Conservation (phyloP, 2,329 filamentous ascomycete species). For the Fusarium xyrophilum region DNA sequence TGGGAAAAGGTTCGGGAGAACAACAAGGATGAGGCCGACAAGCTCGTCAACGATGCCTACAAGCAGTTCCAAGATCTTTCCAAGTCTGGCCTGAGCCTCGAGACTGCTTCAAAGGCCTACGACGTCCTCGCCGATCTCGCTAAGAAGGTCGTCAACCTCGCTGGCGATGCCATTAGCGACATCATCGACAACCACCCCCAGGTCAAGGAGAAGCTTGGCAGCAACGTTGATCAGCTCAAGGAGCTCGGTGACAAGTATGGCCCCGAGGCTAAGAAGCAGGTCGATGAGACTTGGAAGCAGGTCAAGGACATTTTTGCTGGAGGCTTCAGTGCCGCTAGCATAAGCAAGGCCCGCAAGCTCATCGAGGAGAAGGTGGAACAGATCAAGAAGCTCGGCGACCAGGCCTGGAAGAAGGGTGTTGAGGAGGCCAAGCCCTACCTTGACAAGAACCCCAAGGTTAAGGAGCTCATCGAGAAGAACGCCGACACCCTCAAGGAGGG, state of each 20-base stretch:
- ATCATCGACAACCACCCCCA: conserved; percentile 77
- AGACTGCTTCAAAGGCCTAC: conserved; percentile 67
- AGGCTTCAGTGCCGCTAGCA: conserved; percentile 61
- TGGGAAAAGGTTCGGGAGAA: conserved; percentile 71
- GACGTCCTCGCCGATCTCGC: conserved; percentile 68
- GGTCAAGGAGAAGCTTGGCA: conserved; percentile 74
- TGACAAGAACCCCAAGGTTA: conserved; percentile 78
- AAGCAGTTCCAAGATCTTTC: conserved; percentile 68
- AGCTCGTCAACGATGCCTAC: conserved; percentile 72
- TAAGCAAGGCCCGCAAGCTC: conserved; percentile 65
- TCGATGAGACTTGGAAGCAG: conserved; percentile 74
- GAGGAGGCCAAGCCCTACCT: conserved; percentile 75
- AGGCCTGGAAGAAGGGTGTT: conserved; percentile 74
- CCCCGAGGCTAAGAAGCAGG: conserved; percentile 77
- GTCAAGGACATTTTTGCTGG: conserved; percentile 68
- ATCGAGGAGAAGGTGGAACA: conserved; percentile 74
- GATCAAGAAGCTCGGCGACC: conserved; percentile 71
- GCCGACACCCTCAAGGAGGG: conserved; percentile 71
- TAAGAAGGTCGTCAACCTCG: conserved; percentile 65
- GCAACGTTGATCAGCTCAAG: conserved; percentile 72
- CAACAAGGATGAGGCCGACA: conserved; percentile 73
- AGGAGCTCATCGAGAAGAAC: conserved; percentile 76
- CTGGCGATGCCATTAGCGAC: conserved; percentile 67
- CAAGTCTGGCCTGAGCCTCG: conserved; percentile 65
- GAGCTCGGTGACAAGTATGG: conserved; percentile 73